Conservation (phyloP, 176 grass and related monocot species). For the Poa pratensis region DNA sequence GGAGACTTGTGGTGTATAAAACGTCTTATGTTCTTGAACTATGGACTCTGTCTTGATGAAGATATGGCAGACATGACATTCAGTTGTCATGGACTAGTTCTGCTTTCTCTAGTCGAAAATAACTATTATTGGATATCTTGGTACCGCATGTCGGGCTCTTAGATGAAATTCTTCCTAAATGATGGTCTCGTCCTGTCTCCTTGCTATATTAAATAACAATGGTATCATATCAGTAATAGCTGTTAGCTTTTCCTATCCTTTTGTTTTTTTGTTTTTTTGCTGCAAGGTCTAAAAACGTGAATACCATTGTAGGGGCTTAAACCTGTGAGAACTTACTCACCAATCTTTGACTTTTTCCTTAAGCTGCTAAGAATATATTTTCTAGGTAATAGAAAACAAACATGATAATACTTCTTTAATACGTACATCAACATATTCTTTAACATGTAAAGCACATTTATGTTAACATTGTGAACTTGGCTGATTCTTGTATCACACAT, state of each 20-base stretch:
- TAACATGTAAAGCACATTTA: neutral
- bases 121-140: neutral
- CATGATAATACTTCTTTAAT: neutral
- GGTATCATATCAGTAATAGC: neutral
- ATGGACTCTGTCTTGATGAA: neutral
- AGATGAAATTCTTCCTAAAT: conserved; percentile 18
- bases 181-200: neutral
- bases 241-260: neutral
- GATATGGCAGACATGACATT: neutral
- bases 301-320: neutral
- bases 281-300: neutral
- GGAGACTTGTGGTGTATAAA: neutral
- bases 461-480: conserved; percentile 6
- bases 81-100: neutral
- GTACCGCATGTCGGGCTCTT: neutral
- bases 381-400: neutral
- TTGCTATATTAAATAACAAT: neutral
- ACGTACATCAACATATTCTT: neutral
- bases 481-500: conserved; percentile 38
- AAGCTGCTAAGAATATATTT: neutral
- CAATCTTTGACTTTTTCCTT: conserved; percentile 9
- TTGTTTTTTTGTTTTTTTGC: neutral
- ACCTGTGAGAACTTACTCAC: neutral
- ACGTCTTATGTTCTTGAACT: neutral
- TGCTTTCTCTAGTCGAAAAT: neutral